These are phyloP conservation scores for Penicillium egyptiacum DNA, from an alignment of 495 filamentous ascomycete species.

Conservation along the genomic window DNA sequence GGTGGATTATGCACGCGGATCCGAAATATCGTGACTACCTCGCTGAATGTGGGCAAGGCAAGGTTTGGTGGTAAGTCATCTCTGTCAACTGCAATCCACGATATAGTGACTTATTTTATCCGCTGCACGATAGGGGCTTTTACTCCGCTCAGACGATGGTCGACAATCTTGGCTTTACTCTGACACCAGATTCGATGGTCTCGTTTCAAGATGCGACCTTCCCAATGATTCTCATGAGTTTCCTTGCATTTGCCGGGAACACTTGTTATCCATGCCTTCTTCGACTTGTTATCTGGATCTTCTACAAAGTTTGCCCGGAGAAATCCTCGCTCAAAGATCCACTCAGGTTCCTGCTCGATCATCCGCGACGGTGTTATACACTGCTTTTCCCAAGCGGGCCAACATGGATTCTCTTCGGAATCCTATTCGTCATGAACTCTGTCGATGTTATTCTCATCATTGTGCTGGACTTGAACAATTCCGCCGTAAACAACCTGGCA, in stretches of 20 bases:
- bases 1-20: constrained; percentile 64
- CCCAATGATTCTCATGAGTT: constrained; percentile 65
- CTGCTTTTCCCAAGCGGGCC: constrained; percentile 59
- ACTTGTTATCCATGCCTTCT: constrained; percentile 81
- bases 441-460: constrained; percentile 61
- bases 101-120: constrained; percentile 3
- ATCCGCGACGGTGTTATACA: constrained; percentile 64
- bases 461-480: constrained; percentile 52
- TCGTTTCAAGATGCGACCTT: constrained; percentile 69
- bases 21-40: constrained; percentile 57
- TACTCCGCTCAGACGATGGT: constrained; percentile 38
- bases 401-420: constrained; percentile 63
- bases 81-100: neutral
- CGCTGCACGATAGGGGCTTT: constrained; percentile 25
- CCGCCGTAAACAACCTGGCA: constrained; percentile 30
- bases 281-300: constrained; percentile 73
- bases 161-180: constrained; percentile 60
- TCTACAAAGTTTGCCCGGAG: constrained; percentile 51
- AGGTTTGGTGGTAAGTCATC: constrained; percentile 65
- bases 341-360: constrained; percentile 56
- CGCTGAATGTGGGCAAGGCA: constrained; percentile 52
- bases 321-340: constrained; percentile 31
- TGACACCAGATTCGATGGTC: constrained; percentile 83
- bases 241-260: constrained; percentile 79
- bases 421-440: constrained; percentile 55